A percentile compares a stretch with the other conserved stretches of the same genome.
These are phyloP conservation scores for Artomyces pyxidatus DNA, from an alignment of 768 basidiomycete genomes.

Conservation along the genomic window DNA sequence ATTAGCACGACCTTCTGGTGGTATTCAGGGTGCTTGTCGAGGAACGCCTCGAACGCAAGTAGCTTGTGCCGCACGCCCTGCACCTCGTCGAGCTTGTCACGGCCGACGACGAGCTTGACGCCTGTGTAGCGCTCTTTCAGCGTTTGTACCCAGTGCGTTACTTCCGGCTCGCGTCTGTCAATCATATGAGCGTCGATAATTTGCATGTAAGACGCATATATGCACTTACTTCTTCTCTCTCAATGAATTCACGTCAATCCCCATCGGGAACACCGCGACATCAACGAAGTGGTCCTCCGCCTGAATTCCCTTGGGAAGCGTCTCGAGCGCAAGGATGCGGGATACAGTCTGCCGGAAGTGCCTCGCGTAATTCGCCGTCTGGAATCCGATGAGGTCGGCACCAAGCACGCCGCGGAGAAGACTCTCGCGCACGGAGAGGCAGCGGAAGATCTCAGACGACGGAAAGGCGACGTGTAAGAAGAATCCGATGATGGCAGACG, in stretches of 20 bases:
- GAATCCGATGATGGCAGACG: constrained; percentile 73
- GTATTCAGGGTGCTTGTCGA: constrained; percentile 72
- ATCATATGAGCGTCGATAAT: constrained; percentile 9
- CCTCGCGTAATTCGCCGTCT: constrained; percentile 74
- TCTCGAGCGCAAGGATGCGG: constrained; percentile 72
- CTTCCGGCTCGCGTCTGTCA: constrained; percentile 61
- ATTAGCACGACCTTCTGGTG: constrained; percentile 79
- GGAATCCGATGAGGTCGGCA: constrained; percentile 91
- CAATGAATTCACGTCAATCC: constrained; percentile 69
- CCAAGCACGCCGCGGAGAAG: constrained; percentile 86
- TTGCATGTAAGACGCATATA: neutral
- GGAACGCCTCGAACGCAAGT: constrained; percentile 73
- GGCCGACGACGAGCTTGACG: constrained; percentile 80
- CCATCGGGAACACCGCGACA: constrained; percentile 86
- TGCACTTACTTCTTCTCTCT: constrained; percentile 53
- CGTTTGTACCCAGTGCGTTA: constrained; percentile 72
- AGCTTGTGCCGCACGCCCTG: constrained; percentile 82
- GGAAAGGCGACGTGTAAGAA: constrained; percentile 98
- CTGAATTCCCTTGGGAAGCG: constrained; percentile 77
- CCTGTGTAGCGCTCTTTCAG: constrained; percentile 78
- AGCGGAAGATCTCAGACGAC: constrained; percentile 91
- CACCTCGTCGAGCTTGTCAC: constrained; percentile 85
- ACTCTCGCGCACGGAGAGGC: constrained; percentile 69
- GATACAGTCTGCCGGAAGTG: constrained; percentile 84
- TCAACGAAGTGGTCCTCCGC: constrained; percentile 67